Base-by-base conservation (phyloP, 495 filamentous ascomycete species). In the Halenospora varia region DNA sequence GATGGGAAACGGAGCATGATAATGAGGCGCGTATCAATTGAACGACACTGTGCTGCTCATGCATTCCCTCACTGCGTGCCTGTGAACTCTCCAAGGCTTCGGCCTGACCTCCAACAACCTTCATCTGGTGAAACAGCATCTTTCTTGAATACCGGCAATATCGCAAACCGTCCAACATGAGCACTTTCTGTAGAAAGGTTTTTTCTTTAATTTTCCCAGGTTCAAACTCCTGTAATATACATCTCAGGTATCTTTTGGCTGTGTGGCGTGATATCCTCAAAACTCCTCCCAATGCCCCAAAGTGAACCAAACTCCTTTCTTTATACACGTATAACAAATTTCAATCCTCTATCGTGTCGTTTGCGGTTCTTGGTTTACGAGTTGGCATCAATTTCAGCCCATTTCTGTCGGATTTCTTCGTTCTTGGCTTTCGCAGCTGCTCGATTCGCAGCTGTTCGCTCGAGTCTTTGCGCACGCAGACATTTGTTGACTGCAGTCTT, bases 401-500 rank as follows among this genome's bases (percentile, higher is more conserved):
- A 97, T 40, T 81, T 80, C 66, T 78, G 77, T 69, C 86, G 79
- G 58, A 95, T 83, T 62, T 79, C 77, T 52, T 81, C 77, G 55
- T 84, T 80, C 69, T 90, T 89, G 60, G 74, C 74, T 64, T 79
- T 80, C 40, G 91, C 91, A 25, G 71, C 67, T 61, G 88, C 86
- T 51, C 92, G 83, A 71, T 97, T 97, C 66, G 70, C 67, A 64
- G 78, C 83, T 23, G 90, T 92, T 22, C 84, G 84, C 69, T 92
- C 86, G 3, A 83, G 70, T 57, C 94, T 81, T 70, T 96, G 89
- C 6, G 77, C 84, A 45, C 87, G 79, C 22, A 98, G 79, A 70
- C 94, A 98, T 60, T 81, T 75, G 70, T 87, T 92, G 51, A 98
- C 87, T 22, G 89, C 74, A 24, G 77, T 72, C 71, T 98, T 98